These are phyloP conservation scores for Drechslerella stenobrocha DNA, from an alignment of 2,329 filamentous ascomycete genomes.

Conservation along the genomic window DNA sequence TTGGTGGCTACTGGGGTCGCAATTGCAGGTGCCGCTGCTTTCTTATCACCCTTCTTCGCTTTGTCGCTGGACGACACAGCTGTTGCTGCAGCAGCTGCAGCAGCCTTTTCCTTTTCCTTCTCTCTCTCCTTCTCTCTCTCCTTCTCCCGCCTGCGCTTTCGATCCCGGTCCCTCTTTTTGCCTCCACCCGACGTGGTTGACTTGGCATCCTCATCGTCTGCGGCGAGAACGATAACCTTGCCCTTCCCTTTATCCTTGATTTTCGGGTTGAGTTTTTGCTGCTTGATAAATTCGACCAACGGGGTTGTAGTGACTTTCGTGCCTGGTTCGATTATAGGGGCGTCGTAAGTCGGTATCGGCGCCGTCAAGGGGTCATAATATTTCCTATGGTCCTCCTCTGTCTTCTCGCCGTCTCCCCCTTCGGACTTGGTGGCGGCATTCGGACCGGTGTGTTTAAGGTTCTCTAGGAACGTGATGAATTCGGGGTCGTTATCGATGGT, in stretches of 20 bases:
- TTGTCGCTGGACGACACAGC: conserved; percentile 20
- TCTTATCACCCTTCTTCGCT: conserved; percentile 28
- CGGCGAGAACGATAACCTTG: conserved; percentile 32
- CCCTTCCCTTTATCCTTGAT: conserved; percentile 52
- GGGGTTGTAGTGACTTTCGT: conserved; percentile 79
- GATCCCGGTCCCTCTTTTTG: conserved; percentile 39
- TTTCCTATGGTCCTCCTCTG: conserved; percentile 56
- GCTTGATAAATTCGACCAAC: conserved; percentile 82
- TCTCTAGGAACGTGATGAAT: conserved; percentile 90
- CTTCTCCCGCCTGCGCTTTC: conserved; percentile 41
- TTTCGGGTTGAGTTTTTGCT: conserved; percentile 77
- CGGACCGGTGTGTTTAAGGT: conserved; percentile 70
- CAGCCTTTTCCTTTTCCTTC: conserved; percentile 21
- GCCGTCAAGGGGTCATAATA: conserved; percentile 50
- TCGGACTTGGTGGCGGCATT: conserved; percentile 59
- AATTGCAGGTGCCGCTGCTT: conserved; percentile 12
- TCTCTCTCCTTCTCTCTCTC: conserved; percentile 53
- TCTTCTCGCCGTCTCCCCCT: conserved; percentile 59
- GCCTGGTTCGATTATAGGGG: conserved; percentile 45
- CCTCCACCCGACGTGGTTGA: conserved; percentile 33
- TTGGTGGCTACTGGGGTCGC: conserved; percentile 39
- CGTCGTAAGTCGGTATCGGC: conserved; percentile 49
- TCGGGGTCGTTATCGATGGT: conserved; percentile 96
- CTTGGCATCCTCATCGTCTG: conserved; percentile 39
- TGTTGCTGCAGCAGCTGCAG: not conserved